Percentiles rank a stretch among this genome's conserved stretches.
These are phyloP conservation scores for Trametes elegans DNA, from an alignment of 768 basidiomycete genomes.

Conservation along the genomic window DNA sequence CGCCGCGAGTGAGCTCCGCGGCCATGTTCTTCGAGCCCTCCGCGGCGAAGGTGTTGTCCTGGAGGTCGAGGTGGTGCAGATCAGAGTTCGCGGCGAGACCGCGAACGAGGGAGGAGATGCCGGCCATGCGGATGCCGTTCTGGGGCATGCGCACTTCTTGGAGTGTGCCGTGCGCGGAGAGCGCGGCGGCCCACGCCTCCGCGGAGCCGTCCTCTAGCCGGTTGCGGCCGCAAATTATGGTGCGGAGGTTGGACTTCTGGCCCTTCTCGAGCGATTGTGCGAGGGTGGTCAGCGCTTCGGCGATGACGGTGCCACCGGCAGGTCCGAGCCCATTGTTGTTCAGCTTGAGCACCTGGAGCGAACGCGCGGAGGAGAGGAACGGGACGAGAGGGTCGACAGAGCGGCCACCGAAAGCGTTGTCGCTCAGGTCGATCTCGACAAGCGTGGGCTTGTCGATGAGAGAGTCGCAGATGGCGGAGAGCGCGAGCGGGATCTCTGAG, in stretches of 20 bases:
- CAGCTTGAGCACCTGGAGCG: conserved; percentile 80
- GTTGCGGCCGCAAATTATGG: conserved; percentile 91
- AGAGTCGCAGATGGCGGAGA: conserved; percentile 85
- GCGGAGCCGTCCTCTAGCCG: conserved; percentile 93
- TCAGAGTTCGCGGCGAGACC: conserved; percentile 68
- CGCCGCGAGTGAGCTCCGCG: conserved; percentile 46
- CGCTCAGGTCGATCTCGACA: conserved; percentile 85
- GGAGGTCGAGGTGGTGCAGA: conserved; percentile 81
- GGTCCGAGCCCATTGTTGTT: conserved; percentile 98
- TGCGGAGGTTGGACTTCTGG: conserved; percentile 66
- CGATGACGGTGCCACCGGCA: conserved; percentile 81
- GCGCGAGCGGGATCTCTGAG: conserved; percentile 88
- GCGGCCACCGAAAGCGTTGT: conserved; percentile 96
- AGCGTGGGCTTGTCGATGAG: conserved; percentile 79
- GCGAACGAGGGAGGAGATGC: conserved; percentile 72
- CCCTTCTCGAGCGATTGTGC: conserved; percentile 65
- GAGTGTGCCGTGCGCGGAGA: conserved; percentile 78
- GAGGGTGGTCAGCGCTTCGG: conserved; percentile 77
- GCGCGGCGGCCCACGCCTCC: conserved; percentile 80
- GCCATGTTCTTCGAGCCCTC: conserved; percentile 57
- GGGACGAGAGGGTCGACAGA: conserved; percentile 92
- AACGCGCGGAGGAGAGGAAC: conserved; percentile 80
- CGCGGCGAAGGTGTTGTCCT: conserved; percentile 85
- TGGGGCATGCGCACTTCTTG: conserved; percentile 92
- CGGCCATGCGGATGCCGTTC: conserved; percentile 95